These are phyloP conservation scores for Medicago truncatula DNA, from an alignment of 306 rosid species.

Conservation along the genomic window DNA sequence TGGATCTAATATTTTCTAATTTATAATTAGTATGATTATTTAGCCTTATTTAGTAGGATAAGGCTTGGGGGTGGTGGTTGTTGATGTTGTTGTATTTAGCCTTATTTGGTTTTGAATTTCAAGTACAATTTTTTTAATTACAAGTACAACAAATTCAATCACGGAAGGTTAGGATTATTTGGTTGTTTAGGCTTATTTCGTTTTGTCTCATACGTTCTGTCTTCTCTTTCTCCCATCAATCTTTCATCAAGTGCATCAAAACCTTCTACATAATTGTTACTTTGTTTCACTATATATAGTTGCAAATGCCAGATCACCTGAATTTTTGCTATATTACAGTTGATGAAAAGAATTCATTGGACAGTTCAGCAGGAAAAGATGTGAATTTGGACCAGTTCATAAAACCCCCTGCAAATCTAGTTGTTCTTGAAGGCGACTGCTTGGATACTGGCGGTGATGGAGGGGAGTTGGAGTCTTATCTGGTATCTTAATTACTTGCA, in stretches of 20 bases:
- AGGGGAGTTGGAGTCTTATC: slow-evolving; percentile 88
- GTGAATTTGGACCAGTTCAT: slow-evolving; percentile 61
- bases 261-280: slow-evolving; percentile 30
- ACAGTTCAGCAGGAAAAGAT: slow-evolving; percentile 58
- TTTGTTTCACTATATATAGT: slow-evolving; percentile 32
- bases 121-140: too few relatives aligned
- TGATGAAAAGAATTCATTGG: slow-evolving; percentile 75
- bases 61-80: too few relatives aligned
- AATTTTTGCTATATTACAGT: slow-evolving; percentile 57
- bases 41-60: neutral
- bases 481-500: slow-evolving; percentile 67
- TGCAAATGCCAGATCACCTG: slow-evolving; percentile 38
- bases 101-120: slow-evolving; percentile 8
- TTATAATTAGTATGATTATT: neutral
- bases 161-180: neutral
- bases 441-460: slow-evolving; percentile 82
- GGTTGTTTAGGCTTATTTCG: neutral
- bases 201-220: neutral
- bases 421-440: slow-evolving; percentile 97
- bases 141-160: slow-evolving; percentile 2
- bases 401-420: slow-evolving; percentile 91
- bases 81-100: too few relatives aligned
- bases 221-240: slow-evolving; percentile 10
- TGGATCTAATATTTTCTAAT: neutral
- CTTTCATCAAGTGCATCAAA: slow-evolving; percentile 11